phyloP scores from a whole-genome alignment of 2,329 filamentous ascomycete species.

The Calonectria pseudoreteaudii region DNA sequence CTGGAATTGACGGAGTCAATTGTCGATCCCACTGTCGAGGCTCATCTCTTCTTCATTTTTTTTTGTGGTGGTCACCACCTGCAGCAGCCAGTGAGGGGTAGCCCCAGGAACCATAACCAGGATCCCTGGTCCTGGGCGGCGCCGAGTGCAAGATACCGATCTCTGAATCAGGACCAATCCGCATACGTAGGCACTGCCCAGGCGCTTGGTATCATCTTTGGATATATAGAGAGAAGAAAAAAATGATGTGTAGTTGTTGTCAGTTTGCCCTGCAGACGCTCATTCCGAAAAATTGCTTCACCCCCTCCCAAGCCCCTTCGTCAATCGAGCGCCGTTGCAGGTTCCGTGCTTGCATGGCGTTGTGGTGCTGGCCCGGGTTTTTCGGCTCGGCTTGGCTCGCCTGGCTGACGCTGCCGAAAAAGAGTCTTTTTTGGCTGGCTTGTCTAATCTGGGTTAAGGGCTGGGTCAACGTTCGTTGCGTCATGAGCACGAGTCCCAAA shows the following conservation, averaged over 20 bases:
- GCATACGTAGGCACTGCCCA: slow-evolving; percentile 18
- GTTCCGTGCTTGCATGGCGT: slow-evolving; percentile 24
- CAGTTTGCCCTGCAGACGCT: slow-evolving; percentile 6
- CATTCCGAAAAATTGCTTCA: background rate
- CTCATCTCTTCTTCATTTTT: background rate
- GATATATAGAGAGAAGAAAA: slow-evolving; percentile 10
- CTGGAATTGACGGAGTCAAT: background rate
- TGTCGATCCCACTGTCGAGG: slow-evolving; percentile 16
- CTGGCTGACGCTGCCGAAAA: slow-evolving; percentile 12
- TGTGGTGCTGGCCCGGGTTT: slow-evolving; percentile 10
- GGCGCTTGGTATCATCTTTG: slow-evolving; percentile 14
- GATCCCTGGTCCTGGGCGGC: slow-evolving; percentile 40
- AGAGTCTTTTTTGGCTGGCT: slow-evolving; percentile 13
- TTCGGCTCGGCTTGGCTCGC: slow-evolving; percentile 22
- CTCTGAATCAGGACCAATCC: slow-evolving; percentile 36
- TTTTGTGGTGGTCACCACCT: slow-evolving; percentile 35
- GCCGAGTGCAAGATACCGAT: slow-evolving; percentile 42
- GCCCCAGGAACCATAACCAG: slow-evolving; percentile 43
- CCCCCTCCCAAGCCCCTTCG: background rate
- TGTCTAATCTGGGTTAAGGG: slow-evolving; percentile 21
- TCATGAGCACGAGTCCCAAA: background rate
- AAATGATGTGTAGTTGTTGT: slow-evolving; percentile 9
- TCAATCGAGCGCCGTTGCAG: slow-evolving; percentile 2
- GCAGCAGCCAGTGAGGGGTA: slow-evolving; percentile 41
- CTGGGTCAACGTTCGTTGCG: background rate